Evolutionary conservation across 2,329 filamentous ascomycete species (phyloP), one percentile per base, ranked within the genome.

Genomic region (Colletotrichum sp.): DNA sequence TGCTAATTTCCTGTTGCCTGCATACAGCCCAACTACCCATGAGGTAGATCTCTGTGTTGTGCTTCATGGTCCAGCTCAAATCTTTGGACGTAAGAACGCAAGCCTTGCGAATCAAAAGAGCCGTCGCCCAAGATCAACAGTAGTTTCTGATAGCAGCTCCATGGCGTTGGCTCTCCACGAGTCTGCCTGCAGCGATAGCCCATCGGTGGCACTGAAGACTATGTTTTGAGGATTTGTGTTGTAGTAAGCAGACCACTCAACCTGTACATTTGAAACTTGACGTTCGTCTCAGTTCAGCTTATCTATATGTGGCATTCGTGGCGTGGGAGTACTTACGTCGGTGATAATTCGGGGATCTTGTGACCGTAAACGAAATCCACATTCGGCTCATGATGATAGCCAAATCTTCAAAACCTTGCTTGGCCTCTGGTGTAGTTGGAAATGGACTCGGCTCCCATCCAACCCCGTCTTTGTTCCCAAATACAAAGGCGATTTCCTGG

Each of bases 231-330:
- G 38, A 43, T 43, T n/a, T n/a, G 18, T 6, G 38, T 3, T 2
- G 0, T 9, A n/a, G 38, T 43, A 43, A 0, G 6, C 38, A n/a
- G 38, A 9, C 38, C 38, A 43, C 18, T 43, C 9, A n/a, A n/a
- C 18, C 18, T n/a, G 1, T 0, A 12, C 38, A 2, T 5, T 2
- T 6, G 38, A n/a, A 0, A n/a, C 38, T 43, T 6, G 16, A 43
- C 0, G n/a, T 43, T n/a, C 5, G 38, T 43, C 2, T n/a, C 9
- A 10, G 1, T 10, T 3, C 0, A 43, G 18, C 5, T 12, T 10
- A 0, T 43, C 18, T n/a, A 4, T 10, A 34, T 34, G 2, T 34
- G 18, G 5, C 15, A 10, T 10, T 3, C 5, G 3, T 43, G 5
- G 5, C 0, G 9, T 1, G 18, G 38, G n/a, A 1, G 9, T 18